Evolutionary conservation across 1,284 basidiomycete species (phyloP).

Genomic region (Trichosporon sp.): DNA sequence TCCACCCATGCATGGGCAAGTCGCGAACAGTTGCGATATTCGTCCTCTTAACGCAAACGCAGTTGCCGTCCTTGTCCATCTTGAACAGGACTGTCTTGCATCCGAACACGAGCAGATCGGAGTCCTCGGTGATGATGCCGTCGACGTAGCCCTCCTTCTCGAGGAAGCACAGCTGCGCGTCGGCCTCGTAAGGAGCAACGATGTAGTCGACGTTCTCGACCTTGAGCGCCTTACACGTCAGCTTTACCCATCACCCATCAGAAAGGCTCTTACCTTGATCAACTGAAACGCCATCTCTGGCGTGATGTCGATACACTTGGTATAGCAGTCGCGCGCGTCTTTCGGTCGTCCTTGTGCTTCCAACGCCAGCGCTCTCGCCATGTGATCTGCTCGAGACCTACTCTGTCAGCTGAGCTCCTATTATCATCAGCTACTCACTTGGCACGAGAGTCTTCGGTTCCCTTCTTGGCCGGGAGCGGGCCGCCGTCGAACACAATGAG

Average conservation of each 20-base stretch:
- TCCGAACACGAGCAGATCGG: slow-evolving; percentile 95
- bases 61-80: slow-evolving; percentile 75
- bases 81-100: slow-evolving; percentile 78
- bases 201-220: slow-evolving; percentile 80
- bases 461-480: slow-evolving; percentile 87
- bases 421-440: slow-evolving; percentile 52
- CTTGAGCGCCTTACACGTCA: slow-evolving; percentile 67
- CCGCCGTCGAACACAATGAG: slow-evolving; percentile 98
- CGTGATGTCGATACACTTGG: slow-evolving; percentile 92
- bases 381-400: slow-evolving; percentile 57
- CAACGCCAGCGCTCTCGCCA: slow-evolving; percentile 69
- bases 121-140: slow-evolving; percentile 96
- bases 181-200: slow-evolving; percentile 98
- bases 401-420: slow-evolving; percentile 8
- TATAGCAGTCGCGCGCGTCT: slow-evolving; percentile 83
- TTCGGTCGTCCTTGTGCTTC: slow-evolving; percentile 73
- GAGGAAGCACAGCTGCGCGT: slow-evolving; percentile 92
- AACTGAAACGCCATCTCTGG: slow-evolving; percentile 97
- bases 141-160: slow-evolving; percentile 82
- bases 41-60: slow-evolving; percentile 75
- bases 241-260: background rate
- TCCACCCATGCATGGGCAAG: slow-evolving; percentile 84
- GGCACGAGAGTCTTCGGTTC: slow-evolving; percentile 81
- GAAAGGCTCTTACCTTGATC: slow-evolving; percentile 71
- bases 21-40: slow-evolving; percentile 74